A percentile compares a stretch with the other conserved stretches of the same genome.
Evolutionary conservation across 2,329 filamentous ascomycete species (phyloP).

Genomic region (Dactylellina leptospora): DNA sequence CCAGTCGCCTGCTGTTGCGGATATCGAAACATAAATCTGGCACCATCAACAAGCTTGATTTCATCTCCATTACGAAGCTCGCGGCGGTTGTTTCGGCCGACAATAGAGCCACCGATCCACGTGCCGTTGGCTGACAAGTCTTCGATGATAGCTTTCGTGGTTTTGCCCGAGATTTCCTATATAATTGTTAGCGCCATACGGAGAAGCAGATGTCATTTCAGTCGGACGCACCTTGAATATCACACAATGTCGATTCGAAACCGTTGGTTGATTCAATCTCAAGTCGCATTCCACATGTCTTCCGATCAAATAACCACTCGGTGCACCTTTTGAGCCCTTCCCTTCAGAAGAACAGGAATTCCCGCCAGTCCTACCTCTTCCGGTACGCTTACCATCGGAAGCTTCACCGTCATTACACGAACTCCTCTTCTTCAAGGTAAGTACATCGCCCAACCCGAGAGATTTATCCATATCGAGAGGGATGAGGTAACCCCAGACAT

Average conservation of each 20-base stretch:
- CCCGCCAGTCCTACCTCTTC: slow-evolving; percentile 63
- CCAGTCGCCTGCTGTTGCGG: slow-evolving; percentile 77
- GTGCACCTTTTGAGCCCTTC: slow-evolving; percentile 68
- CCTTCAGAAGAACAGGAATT: slow-evolving; percentile 70
- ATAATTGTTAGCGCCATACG: slow-evolving; percentile 61
- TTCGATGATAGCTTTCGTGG: slow-evolving; percentile 77
- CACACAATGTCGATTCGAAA: slow-evolving; percentile 58
- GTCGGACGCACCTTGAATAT: slow-evolving; percentile 56
- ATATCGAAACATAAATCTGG: slow-evolving; percentile 90
- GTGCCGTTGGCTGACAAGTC: slow-evolving; percentile 97
- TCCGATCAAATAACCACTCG: slow-evolving; percentile 88
- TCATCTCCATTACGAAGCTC: slow-evolving; percentile 91
- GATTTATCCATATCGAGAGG: slow-evolving; percentile 75
- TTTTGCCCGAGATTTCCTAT: slow-evolving; percentile 63
- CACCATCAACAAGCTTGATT: slow-evolving; percentile 83
- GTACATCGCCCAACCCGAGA: slow-evolving; percentile 64
- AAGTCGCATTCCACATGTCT: slow-evolving; percentile 85
- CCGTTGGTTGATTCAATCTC: slow-evolving; percentile 55
- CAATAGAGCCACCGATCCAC: slow-evolving; percentile 88
- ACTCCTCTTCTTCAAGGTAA: slow-evolving; percentile 79
- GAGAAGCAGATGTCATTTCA: slow-evolving; percentile 58
- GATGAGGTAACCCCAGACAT: slow-evolving; percentile 94
- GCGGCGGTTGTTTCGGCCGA: slow-evolving; percentile 89
- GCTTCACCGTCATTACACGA: slow-evolving; percentile 71
- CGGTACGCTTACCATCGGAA: slow-evolving; percentile 60